Base-by-base conservation (phyloP, 768 basidiomycete species). In the Gloeostereum incarnatum region DNA sequence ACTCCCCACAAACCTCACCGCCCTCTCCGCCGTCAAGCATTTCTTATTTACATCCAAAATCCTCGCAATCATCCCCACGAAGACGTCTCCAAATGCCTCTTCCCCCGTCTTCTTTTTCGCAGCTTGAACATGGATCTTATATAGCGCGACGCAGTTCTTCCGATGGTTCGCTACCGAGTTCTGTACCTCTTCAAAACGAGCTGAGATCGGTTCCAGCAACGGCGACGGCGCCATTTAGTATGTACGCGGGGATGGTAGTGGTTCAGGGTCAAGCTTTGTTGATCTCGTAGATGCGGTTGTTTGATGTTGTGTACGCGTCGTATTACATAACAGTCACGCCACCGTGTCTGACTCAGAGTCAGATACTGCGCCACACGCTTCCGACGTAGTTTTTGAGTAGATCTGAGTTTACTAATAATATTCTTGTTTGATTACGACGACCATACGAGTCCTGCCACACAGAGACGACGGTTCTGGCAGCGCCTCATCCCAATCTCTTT, bases 131-230 rank as follows among this genome's bases (percentile, higher is more conserved):
- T 94, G 90, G 22, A 94, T 58, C 55, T 94, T 92, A 65, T 87
- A 74, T 1, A 97, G 70, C 0, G 81, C 79, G 31, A 92, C 82
- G 38, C 82, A 73, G 58, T 96, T 96, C 68, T 97, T 97, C 49
- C 86, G 84, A 60, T 97, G 94, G 56, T 89, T 91, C 3, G 91
- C 87, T 17, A 78, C 54, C 0, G 85, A 81, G 14, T 57, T 58
- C 53, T 96, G 92, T 0, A 73, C 81, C 58, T 96, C 89, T 31
- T 84, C 80, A 41, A 94, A 93, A 14, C 71, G 61, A 9, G 49
- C 48, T 1, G 65, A 57, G 13, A 72, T 43, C 5, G 53, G 53
- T 25, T 61, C 63, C 13, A 39, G 25, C 13, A 22, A 6, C 10
- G 18, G 14, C 14, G 43, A 26, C 34, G 43, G 26, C 16, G 43